Evolutionary conservation across 805 yeast species (phyloP), one percentile per base, ranked within the genome.

Genomic region (Cyberlindnera americana): DNA sequence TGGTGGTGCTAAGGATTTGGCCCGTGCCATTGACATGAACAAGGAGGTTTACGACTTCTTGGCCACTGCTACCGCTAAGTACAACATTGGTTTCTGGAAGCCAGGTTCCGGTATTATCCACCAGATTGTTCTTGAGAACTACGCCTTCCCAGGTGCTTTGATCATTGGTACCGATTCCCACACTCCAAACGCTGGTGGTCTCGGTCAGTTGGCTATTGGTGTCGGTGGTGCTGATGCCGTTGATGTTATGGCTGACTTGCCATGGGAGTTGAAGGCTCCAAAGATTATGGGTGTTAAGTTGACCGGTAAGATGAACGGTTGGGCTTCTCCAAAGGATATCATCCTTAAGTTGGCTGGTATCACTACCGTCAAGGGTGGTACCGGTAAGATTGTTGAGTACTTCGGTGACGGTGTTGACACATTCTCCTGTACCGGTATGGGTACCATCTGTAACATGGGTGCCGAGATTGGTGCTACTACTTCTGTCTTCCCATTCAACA

Each of bases 211-310:
- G 52, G 98, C 99, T 56, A 93, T 93, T 62, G 99, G 99, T 69
- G 99, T 93, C 31, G 99, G 99, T 69, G 99, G 99, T 73, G 99
- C 99, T 40, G 99, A 93, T 68, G 99, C 99, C 30, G 99, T 93
- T 41, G 99, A 93, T 66, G 99, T 91, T 37, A 70, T 93, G 60
- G 88, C 98, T 32, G 96, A 93, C 51, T 82, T 93, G 25, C 97
- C 99, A 42, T 93, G 99, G 99, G 99, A 93, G 71, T 78, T 93
- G 65, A 90, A 90, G 72, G 98, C 98, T 40, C 99, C 99, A 54
- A 87, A 87, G 69, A 71, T 89, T 33, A 70, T 93, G 49, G 99
- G 99, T 67, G 95, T 93, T 55, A 83, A 88, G 67, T 77, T 93
- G 57, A 86, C 93, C 29, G 99, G 99, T 49, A 60, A 75, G 59